Base-by-base conservation (phyloP, 192 early-diverging fungal genomes). In the Linnemannia exigua region DNA sequence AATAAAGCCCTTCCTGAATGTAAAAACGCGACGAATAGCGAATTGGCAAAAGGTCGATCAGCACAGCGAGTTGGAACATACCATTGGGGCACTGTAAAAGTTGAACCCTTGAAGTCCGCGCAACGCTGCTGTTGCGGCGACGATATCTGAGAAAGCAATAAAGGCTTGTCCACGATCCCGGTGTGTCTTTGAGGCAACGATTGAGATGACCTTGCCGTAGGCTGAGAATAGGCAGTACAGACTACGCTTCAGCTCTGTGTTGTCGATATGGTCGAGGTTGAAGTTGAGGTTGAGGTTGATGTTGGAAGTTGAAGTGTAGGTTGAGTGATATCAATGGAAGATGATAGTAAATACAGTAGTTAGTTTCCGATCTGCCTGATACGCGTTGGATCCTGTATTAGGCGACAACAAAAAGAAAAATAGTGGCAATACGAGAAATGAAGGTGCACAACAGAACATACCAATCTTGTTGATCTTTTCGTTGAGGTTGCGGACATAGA, bases 121-220 rank as follows among this genome's bases (percentile, higher is more conserved):
- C 72, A 98, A 81, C 8, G 99, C 98, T 1, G 94, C 89, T 44
- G 97, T 98, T 5, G 99, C 96, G 22, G 91, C 87, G 9, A 95
- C 85, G n/a, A 98, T 93, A 76, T 98, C 95, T 41, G 89, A 88
- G 79, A 98, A 98, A 20, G 94, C 97, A 31, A 99, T 87, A 86
- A 97, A 98, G 0, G 99, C 99, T 89, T 99, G 99, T 22, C 97
- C 97, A 38, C 98, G 95, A 92, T 96, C 94, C 66, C 93, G 95
- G 37, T 87, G 77, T 12, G 95, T 98, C 80, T 95, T 95, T 67
- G 92, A 83, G 19, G 97, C 96, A 15, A 97, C 96, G 28, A 99
- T 94, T 84, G 97, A 97, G 28, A 98, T 79, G 37, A 99, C 91
- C 68, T 91, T 89, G 17, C 98, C 99, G 82, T 97, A 97, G 5